Percentiles rank a stretch among this genome's conserved stretches.
These are phyloP conservation scores for Entelexis paramagnoliae DNA, from an alignment of 1,139 yeast species.

Conservation along the genomic window DNA sequence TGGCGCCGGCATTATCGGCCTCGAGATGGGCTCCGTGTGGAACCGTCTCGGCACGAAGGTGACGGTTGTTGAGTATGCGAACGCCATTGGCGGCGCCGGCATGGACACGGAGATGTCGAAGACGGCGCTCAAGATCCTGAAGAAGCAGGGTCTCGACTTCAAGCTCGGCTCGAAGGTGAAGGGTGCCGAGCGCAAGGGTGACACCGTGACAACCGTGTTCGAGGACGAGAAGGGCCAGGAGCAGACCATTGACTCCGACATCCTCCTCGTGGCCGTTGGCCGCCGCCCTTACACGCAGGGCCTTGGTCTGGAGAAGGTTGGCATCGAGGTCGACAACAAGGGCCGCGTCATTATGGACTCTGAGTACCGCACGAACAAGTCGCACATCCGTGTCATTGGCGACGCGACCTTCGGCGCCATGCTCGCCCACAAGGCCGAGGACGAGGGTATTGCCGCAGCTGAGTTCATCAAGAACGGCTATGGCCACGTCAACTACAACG, in stretches of 20 bases:
- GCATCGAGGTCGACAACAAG: slow-evolving; percentile 79
- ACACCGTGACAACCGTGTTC: slow-evolving; percentile 79
- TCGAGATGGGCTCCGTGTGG: slow-evolving; percentile 99
- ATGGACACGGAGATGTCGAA: slow-evolving; percentile 96
- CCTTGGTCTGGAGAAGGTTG: slow-evolving; percentile 76
- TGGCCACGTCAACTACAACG: slow-evolving; percentile 97
- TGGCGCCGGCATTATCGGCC: slow-evolving; percentile 99
- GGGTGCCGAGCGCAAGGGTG: slow-evolving; percentile 81
- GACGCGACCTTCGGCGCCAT: slow-evolving; percentile 97
- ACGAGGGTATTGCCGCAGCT: slow-evolving; percentile 98
- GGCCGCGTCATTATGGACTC: slow-evolving; percentile 92
- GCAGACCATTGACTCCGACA: slow-evolving; percentile 78
- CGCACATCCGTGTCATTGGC: slow-evolving; percentile 94
- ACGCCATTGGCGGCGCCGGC: slow-evolving; percentile 82
- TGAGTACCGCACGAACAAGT: slow-evolving; percentile 82
- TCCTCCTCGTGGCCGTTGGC: slow-evolving; percentile 92
- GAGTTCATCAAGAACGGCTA: slow-evolving; percentile 88
- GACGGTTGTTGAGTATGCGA: slow-evolving; percentile 84
- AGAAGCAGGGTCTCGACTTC: slow-evolving; percentile 92
- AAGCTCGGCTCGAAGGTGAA: slow-evolving; percentile 86
- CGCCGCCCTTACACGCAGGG: slow-evolving; percentile 96
- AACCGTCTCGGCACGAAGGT: slow-evolving; percentile 92
- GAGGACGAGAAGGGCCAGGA: slow-evolving; percentile 79
- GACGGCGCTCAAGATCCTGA: slow-evolving; percentile 74
- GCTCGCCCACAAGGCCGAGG: slow-evolving; percentile 99